These are phyloP conservation scores for Chondrus crispus DNA, from an alignment of 23 red algal species.

Conservation along the genomic window DNA sequence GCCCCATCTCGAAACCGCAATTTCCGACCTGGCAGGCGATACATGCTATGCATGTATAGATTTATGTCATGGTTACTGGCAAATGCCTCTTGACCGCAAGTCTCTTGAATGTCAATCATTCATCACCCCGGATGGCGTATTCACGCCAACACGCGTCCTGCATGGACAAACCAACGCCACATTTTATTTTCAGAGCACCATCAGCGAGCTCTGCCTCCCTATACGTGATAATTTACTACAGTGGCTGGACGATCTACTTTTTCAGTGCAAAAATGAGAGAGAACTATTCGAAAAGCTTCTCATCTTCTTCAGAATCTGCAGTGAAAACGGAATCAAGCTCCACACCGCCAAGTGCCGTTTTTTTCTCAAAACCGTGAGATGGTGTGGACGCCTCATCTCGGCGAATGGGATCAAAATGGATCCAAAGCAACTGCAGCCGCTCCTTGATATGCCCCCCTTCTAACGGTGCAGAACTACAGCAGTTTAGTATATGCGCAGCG, in stretches of 20 bases:
- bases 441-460: background rate
- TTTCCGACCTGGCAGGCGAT: background rate
- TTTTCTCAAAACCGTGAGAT: background rate
- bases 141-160: conserved; percentile 20
- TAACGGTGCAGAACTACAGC: conserved; percentile 5
- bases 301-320: background rate
- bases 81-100: background rate
- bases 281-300: background rate
- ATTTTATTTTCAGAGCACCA: background rate
- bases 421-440: background rate
- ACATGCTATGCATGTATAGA: conserved; percentile 31
- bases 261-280: background rate
- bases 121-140: background rate
- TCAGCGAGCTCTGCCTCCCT: background rate
- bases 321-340: background rate
- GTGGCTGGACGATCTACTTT: background rate
- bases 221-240: background rate
- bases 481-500: conserved; percentile 33
- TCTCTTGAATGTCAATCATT: background rate
- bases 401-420: background rate
- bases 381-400: background rate
- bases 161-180: background rate
- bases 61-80: conserved; percentile 35
- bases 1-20: background rate
- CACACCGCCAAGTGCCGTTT: background rate